Conservation (phyloP, 2,329 filamentous ascomycete genomes). For the Xylaria arbuscula region DNA sequence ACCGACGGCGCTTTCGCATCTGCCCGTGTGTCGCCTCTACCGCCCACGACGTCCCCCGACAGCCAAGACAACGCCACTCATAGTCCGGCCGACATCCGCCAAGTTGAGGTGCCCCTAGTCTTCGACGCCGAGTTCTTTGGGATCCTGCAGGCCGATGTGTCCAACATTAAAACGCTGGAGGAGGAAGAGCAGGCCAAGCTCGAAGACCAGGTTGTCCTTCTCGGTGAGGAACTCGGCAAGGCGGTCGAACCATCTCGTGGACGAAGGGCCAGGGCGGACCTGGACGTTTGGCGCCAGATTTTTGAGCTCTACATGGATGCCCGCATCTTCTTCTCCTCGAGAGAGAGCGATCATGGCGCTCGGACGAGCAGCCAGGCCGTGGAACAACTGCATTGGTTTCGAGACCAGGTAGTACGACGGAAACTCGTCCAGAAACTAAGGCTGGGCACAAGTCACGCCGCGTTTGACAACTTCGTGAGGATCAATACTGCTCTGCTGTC, state of each 20-base stretch:
- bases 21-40: background rate
- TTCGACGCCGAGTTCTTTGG: conserved; percentile 85
- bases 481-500: conserved; percentile 83
- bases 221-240: conserved; percentile 73
- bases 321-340: conserved; percentile 83
- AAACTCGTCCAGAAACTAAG: conserved; percentile 72
- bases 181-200: conserved; percentile 72
- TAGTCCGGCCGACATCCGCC: conserved; percentile 44
- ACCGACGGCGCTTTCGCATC: background rate
- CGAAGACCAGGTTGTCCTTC: conserved; percentile 68
- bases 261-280: conserved; percentile 69
- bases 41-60: background rate
- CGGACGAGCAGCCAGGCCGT: conserved; percentile 74
- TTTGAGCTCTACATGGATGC: conserved; percentile 85
- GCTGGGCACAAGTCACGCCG: conserved; percentile 70
- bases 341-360: conserved; percentile 75
- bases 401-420: conserved; percentile 70
- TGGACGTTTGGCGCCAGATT: conserved; percentile 81
- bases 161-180: conserved; percentile 75
- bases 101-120: conserved; percentile 78
- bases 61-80: conserved; percentile 1
- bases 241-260: conserved; percentile 73
- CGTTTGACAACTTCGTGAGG: conserved; percentile 75
- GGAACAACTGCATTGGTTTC: conserved; percentile 77
- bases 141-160: conserved; percentile 77